Conservation (phyloP, 331 rosid genomes). For the Acacia concinna region DNA sequence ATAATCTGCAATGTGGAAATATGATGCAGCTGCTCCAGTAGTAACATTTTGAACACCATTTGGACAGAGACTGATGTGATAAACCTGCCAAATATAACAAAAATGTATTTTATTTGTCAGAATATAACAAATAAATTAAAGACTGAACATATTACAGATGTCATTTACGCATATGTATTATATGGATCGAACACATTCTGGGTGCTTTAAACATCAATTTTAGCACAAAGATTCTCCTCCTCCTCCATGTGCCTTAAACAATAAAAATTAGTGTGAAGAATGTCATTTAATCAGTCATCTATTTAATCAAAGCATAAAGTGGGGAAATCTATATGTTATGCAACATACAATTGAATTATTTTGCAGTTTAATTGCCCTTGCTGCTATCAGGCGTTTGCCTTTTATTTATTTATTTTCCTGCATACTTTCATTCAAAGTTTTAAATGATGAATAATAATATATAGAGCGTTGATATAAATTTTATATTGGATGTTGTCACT, state of each 20-base stretch:
- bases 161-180: neutral
- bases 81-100: neutral
- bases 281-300: neutral
- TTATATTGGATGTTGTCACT: neutral
- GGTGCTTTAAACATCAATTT: neutral
- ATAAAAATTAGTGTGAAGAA: too few species aligned
- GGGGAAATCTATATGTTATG: neutral
- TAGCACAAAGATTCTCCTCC: neutral
- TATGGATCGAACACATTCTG: neutral
- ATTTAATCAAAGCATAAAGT: neutral
- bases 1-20: neutral
- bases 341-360: neutral
- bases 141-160: neutral
- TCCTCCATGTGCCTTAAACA: too few species aligned
- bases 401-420: neutral
- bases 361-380: neutral
- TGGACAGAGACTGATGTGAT: neutral
- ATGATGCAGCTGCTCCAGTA: neutral
- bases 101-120: neutral
- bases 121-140: neutral
- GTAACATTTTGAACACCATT: neutral
- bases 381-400: neutral
- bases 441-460: neutral
- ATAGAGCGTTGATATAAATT: neutral
- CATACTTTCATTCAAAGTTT: neutral